These are phyloP conservation scores for Nemania serpens DNA, from an alignment of 2,329 filamentous ascomycete genomes.

Conservation along the genomic window DNA sequence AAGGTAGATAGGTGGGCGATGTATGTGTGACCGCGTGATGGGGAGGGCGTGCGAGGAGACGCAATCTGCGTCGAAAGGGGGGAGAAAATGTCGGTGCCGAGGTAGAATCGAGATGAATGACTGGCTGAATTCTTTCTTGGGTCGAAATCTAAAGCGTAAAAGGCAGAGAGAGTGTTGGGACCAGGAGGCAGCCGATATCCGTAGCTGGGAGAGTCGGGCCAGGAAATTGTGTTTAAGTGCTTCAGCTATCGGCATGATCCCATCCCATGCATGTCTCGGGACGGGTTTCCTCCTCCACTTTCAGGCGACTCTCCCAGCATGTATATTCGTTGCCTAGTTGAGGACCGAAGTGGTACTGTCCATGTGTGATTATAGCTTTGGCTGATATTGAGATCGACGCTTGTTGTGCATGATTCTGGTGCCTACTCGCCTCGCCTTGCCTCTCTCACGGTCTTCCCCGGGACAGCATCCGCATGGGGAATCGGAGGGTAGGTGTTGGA, in stretches of 20 bases:
- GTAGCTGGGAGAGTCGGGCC: neutral
- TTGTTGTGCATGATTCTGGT: neutral
- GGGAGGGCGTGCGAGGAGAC: neutral
- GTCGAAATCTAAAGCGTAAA: neutral
- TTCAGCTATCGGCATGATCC: neutral
- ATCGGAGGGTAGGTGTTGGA: conserved; percentile 29
- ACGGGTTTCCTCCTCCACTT: neutral
- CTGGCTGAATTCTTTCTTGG: neutral
- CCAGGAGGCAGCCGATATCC: neutral
- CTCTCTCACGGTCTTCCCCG: conserved; percentile 30
- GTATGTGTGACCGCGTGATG: neutral
- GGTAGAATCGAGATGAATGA: neutral
- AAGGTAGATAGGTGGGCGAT: neutral
- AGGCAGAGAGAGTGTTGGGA: neutral
- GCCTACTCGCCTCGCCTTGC: conserved; percentile 15
- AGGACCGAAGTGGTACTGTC: no score
- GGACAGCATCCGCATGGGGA: conserved; percentile 37
- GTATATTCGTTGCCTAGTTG: neutral
- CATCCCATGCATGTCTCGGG: neutral
- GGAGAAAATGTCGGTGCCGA: no score
- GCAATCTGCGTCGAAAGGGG: neutral
- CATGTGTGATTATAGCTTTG: neutral
- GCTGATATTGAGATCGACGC: neutral
- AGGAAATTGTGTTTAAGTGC: no score
- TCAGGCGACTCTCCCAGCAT: neutral